Conservation (phyloP, 2,329 filamentous ascomycete species). For the Nothomitra cinnamomea region DNA sequence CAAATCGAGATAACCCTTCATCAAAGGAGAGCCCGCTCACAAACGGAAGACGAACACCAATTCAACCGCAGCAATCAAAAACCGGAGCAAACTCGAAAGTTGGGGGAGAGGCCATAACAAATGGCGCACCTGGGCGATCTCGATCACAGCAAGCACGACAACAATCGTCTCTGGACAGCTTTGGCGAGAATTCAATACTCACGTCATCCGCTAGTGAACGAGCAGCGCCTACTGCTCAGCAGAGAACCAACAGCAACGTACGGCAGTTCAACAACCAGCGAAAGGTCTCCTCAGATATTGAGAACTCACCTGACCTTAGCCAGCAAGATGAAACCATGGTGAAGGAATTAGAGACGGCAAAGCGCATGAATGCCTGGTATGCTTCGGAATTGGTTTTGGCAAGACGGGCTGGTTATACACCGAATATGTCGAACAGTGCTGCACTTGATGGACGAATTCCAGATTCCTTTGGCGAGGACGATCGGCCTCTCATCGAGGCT, state of each 20-base stretch:
- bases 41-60: constrained; percentile 26
- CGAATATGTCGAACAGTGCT: constrained; percentile 52
- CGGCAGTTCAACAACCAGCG: background rate
- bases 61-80: constrained; percentile 1
- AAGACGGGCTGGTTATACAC: constrained; percentile 71
- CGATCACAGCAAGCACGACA: constrained; percentile 4
- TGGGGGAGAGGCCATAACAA: background rate
- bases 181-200: background rate
- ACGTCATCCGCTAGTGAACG: background rate
- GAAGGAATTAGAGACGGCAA: constrained; percentile 72
- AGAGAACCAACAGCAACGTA: background rate
- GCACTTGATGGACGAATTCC: constrained; percentile 58
- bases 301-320: constrained; percentile 8
- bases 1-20: constrained; percentile 25
- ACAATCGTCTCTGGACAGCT: background rate
- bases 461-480: constrained; percentile 78
- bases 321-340: constrained; percentile 29
- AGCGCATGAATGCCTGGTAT: constrained; percentile 90
- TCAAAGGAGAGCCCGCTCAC: constrained; percentile 15
- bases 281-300: constrained; percentile 1
- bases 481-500: constrained; percentile 81
- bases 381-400: constrained; percentile 87
- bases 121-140: constrained; percentile 1
- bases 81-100: background rate
- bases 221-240: background rate